Base-by-base conservation (phyloP, 2,329 filamentous ascomycete species). In the Curvularia sp. region DNA sequence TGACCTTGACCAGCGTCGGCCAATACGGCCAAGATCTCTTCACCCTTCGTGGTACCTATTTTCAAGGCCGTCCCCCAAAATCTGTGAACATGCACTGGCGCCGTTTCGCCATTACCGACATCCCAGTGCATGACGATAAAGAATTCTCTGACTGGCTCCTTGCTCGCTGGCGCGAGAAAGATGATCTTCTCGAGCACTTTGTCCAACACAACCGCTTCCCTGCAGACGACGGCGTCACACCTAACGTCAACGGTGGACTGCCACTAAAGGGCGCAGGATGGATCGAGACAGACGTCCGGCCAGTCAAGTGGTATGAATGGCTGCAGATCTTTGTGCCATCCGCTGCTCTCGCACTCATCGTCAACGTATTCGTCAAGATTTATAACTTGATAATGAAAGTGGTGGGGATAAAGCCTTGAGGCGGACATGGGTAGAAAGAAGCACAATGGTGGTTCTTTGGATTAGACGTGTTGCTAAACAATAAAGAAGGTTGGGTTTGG, bases 51-150 rank as follows among this genome's bases (percentile, higher is more conserved):
- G 91, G 91, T 57, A 95, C 92, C 28, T 98, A 96, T 76, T 89
- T 97, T 66, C 86, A 95, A 75, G 94, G 95, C 43, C 89, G 91
- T 0, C 89, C 93, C 0, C 95, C 95, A 5, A 96, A 93, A 75
- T 96, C 92, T 2, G 93, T 98, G 69, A 97, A 97, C 78, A 92
- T 98, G 81, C 89, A 97, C 80, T 99, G 94, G 93, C 88, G 95
- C 53, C 88, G 93, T 20, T 98, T 96, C 78, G 84, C 85, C 24
- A 73, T 97, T 20, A 84, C 84, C 15, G 88, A 92, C 47, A 94
- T 99, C 26, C 95, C 95, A 0, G 82, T 96, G 4, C 84, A 91
- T 48, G 85, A 89, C 66, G 83, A 85, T 7, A 84, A 89, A 33
- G 80, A 83, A 26, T 98, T 99, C 72, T 89, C 94, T 57, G 70